Evolutionary conservation across 345 rosid species (phyloP), one percentile per base, ranked within the genome.

Genomic region (Anacardium occidentale): DNA sequence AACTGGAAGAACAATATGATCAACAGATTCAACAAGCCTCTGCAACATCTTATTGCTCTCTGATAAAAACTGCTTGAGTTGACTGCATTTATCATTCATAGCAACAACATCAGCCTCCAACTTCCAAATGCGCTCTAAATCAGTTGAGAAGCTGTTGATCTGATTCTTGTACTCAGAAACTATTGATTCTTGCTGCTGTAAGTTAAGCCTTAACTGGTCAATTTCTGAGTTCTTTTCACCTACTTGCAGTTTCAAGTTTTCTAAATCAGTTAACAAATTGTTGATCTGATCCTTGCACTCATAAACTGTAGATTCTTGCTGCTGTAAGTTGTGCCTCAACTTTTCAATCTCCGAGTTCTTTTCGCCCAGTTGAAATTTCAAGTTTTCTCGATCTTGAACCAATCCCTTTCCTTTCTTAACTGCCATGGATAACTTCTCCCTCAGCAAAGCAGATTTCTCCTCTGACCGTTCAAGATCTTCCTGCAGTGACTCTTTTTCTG

Each of bases 321-420:
- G 76, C 81, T 87, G 88, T 73, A 90, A 73, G 70, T 85, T 86
- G 25, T 79, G 81, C 81, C 76, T 88, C 77, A 89, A 73, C 75
- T 89, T 90, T 81, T 86, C 85, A 60, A 84, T 85, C 74, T 86
- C 91, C 57, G 85, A 73, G 56, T 80, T 89, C 78, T 84, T 94
- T 76, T 90, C 96, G 68, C 88, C 95, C 63, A 90, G 60, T 66
- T 79, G 82, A 70, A 74, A 72, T 80, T 90, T 94, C 58, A 86
- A 71, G 74, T 89, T 88, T 75, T 91, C 92, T 59, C 86, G 83
- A 80, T 94, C 98, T 82, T 91, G 96, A 69, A 91, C 86, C 76
- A 91, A 77, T 56, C 95, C 95, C 87, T 94, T 91, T 37, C 97
- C 97, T 84, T 91, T 94, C 90, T 91, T 94, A 71, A 91, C 89